These are phyloP conservation scores for Mycoemilia scoparia DNA, from an alignment of 192 early-diverging fungal species.

Conservation along the genomic window DNA sequence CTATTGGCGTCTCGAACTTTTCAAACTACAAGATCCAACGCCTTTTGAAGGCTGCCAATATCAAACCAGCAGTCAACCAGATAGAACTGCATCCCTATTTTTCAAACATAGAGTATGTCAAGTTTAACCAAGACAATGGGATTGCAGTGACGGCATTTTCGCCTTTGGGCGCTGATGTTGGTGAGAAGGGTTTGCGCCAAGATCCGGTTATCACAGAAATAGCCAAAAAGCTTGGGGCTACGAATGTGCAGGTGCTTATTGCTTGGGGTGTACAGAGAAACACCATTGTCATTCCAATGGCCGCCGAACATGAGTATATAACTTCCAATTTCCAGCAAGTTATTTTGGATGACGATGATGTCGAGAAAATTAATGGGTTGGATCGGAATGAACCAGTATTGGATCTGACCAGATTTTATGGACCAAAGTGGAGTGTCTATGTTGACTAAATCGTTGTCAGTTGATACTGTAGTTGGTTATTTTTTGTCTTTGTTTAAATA, in stretches of 20 bases:
- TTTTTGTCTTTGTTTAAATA: too few species aligned
- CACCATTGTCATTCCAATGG: conserved; percentile 59
- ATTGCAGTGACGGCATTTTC: conserved; percentile 69
- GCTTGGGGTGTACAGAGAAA: conserved; percentile 57
- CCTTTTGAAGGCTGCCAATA: conserved; percentile 24
- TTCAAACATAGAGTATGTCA: conserved; percentile 42
- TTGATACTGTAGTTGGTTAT: too few species aligned
- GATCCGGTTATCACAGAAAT: conserved; percentile 35
- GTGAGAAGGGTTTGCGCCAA: too few species aligned
- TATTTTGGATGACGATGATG: conserved; percentile 6
- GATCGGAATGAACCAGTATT: too few species aligned
- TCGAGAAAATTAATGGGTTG: conserved; percentile 6
- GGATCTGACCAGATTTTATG: too few species aligned
- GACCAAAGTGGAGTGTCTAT: too few species aligned
- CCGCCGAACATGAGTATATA: conserved; percentile 40
- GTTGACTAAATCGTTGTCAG: too few species aligned
- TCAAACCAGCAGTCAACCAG: conserved; percentile 63
- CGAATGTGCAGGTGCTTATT: conserved; percentile 53
- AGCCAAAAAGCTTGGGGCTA: conserved; percentile 42
- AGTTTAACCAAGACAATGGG: conserved; percentile 40
- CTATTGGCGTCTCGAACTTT: conserved; percentile 58
- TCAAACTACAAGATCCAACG: conserved; percentile 33
- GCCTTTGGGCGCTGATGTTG: conserved; percentile 62
- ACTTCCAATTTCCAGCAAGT: conserved; percentile 14
- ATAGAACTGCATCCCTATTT: conserved; percentile 60